Evolutionary conservation across 257 asterid species (phyloP).

Genomic region (Eustoma russellianum): DNA sequence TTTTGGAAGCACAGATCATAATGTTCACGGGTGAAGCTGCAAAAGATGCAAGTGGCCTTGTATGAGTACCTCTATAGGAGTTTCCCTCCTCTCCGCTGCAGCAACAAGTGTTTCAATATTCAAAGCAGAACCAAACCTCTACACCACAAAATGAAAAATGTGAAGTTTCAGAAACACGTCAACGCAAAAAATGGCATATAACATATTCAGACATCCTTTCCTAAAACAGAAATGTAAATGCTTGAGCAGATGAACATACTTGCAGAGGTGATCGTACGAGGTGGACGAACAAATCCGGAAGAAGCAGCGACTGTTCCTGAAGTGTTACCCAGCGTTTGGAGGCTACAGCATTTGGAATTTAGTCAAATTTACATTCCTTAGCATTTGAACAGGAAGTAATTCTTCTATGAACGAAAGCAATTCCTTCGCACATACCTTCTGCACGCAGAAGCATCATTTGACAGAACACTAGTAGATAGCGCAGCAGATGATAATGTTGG

Average conservation of each 20-base stretch:
- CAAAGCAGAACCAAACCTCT: conserved; percentile 94
- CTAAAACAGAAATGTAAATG: conserved; percentile 1
- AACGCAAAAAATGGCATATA: neutral
- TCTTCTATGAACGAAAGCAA: too few species aligned
- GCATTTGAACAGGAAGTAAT: too few species aligned
- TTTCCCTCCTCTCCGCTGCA: conserved; percentile 95
- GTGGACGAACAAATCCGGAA: conserved; percentile 55
- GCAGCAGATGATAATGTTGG: conserved; percentile 45
- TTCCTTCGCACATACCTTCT: conserved; percentile 49
- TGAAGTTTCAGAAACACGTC: conserved; percentile 8
- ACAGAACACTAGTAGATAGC: conserved; percentile 34
- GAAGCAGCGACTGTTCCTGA: conserved; percentile 44
- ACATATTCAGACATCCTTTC: conserved; percentile 4
- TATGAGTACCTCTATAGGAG: conserved; percentile 78
- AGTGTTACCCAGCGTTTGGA: conserved; percentile 37
- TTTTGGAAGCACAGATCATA: too few species aligned
- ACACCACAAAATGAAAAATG: conserved; percentile 10
- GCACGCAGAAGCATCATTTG: conserved; percentile 48
- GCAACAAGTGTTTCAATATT: conserved; percentile 96
- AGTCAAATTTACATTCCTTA: neutral
- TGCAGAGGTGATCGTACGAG: conserved; percentile 55
- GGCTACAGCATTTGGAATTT: conserved; percentile 30
- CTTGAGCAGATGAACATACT: conserved; percentile 31
- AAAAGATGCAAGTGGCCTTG: neutral
- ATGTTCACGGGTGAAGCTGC: too few species aligned